Evolutionary conservation across 768 basidiomycete species (phyloP), one percentile per base, ranked within the genome.

Genomic region (Tricholoma terreum): DNA sequence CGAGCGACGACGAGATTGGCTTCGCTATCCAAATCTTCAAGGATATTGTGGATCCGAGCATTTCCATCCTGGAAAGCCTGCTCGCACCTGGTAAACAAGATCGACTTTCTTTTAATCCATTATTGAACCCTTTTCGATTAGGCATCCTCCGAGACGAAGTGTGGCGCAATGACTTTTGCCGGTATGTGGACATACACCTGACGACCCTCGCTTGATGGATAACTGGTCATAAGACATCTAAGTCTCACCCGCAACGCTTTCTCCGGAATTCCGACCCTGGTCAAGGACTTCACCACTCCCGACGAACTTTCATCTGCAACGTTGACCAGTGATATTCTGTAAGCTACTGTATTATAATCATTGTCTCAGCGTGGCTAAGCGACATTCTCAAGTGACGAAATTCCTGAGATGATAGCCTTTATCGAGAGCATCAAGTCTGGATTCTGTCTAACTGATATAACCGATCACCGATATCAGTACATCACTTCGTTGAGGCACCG

Each of bases 91-190:
- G 82, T 82, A 69, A 19, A 75, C 8, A 48, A 49, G 5, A 8
- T 10, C 15, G n/a, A 49, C 9, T 11, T 31, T 3, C 6, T 73
- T 10, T 52, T 34, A n/a, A 49, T 5, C 19, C 19, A 24, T 14
- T 12, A 8, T 40, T 33, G 12, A 36, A 57, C 22, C 12, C 10
- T 11, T 34, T 11, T 34, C 17, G 14, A 17, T 40, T 55, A 83
- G 81, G 73, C 46, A 65, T 77, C 42, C 63, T 73, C 24, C 79
- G 84, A 19, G 81, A 89, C 68, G 79, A 80, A 14, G 60, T 79
- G 14, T 94, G 92, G 92, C 80, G 87, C 11, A 93, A 92, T 69
- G 90, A 94, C 61, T 92, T 94, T 66, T 94, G 92, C 74, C 82
- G 91, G 81, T 86, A 31, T 38, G 78, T 72, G 30, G 48, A 45